Evolutionary conservation across 1,284 basidiomycete genomes (phyloP).

Genomic region (Cryptococcus sp.): DNA sequence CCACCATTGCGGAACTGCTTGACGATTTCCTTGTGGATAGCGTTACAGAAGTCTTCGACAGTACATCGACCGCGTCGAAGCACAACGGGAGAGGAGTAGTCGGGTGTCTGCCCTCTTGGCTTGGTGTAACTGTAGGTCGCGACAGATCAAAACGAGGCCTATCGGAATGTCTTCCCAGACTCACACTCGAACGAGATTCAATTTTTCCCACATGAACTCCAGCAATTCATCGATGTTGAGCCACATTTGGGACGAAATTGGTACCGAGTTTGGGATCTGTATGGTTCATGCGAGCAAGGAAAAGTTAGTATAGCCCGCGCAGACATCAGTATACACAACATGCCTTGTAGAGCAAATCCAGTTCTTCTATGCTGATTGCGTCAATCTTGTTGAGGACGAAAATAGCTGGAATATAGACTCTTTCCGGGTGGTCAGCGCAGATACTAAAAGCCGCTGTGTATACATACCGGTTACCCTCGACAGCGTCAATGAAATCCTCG

Average conservation of each 20-base stretch:
- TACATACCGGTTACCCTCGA: slow-evolving; percentile 81
- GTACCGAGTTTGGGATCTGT: slow-evolving; percentile 88
- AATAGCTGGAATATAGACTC: slow-evolving; percentile 90
- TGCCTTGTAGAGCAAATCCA: slow-evolving; percentile 76
- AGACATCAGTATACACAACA: not conserved
- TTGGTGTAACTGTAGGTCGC: slow-evolving; percentile 72
- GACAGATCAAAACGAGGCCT: not conserved
- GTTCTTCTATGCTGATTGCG: slow-evolving; percentile 96
- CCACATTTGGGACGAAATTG: slow-evolving; percentile 81
- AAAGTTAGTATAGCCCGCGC: not conserved
- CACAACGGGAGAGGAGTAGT: slow-evolving; percentile 72
- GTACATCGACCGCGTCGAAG: slow-evolving; percentile 62
- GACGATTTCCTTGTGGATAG: slow-evolving; percentile 54
- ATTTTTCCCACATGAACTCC: slow-evolving; percentile 83
- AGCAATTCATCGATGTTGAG: slow-evolving; percentile 95
- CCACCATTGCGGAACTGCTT: slow-evolving; percentile 50
- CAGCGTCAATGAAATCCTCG: slow-evolving; percentile 96
- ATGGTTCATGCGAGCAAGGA: too few relatives aligned
- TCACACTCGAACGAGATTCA: slow-evolving; percentile 82
- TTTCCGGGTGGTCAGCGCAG: slow-evolving; percentile 43
- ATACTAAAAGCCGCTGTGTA: not conserved
- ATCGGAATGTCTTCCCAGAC: slow-evolving; percentile 12
- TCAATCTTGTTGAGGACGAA: slow-evolving; percentile 87
- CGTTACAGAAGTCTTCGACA: slow-evolving; percentile 88
- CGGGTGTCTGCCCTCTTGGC: slow-evolving; percentile 85